Base-by-base conservation (phyloP, 2,329 filamentous ascomycete species). In the Trichocomaceae sp. region DNA sequence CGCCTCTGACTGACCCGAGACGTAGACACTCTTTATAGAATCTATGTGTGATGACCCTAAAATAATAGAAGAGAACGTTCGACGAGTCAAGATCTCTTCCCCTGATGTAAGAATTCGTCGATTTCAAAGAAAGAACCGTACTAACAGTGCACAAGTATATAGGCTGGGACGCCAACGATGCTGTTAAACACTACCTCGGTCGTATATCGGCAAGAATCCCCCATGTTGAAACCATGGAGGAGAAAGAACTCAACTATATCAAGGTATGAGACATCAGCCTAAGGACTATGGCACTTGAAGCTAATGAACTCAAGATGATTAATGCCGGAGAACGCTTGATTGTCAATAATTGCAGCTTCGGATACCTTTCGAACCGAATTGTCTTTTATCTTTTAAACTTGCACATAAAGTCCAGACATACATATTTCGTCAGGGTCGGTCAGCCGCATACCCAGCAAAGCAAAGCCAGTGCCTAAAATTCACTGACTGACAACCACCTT, bases 351-450 rank as follows among this genome's bases (percentile, higher is more conserved):
- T 88, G 93, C 69, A 91, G 87, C 66, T 97, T 99, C 71, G 92
- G 91, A 63, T 99, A 99, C 67, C 81, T 99, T 31, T 95, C 91
- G 0, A 91, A 99, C 69, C 85, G 93, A 58, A 99, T 99, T 61
- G 92, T 99, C 54, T 99, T 99, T 73, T 99, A 97, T 71, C 83
- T 99, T 47, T 88, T 96, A 66, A 99, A 99, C 66, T 79, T 97
- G 22, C 93, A 99, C 72, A 96, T 96, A 77, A 97, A 99, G 72
- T 87, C 87, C 48, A 84, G 92, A 55, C 89, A 89, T 59, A 97
- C 90, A 6, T 97, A 95, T 72, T 97, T 97, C 70, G 91, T 86
- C 47, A 83, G 92, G 59, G 86, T 76, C 63, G 57, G 71, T 53
- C 22, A 22, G 31, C 8, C 20, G n/a, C 35, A 55, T 15, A 31